These are phyloP conservation scores for Yamadazyma pseudoaaseri DNA, from an alignment of 1,139 yeast genomes.

Conservation along the genomic window DNA sequence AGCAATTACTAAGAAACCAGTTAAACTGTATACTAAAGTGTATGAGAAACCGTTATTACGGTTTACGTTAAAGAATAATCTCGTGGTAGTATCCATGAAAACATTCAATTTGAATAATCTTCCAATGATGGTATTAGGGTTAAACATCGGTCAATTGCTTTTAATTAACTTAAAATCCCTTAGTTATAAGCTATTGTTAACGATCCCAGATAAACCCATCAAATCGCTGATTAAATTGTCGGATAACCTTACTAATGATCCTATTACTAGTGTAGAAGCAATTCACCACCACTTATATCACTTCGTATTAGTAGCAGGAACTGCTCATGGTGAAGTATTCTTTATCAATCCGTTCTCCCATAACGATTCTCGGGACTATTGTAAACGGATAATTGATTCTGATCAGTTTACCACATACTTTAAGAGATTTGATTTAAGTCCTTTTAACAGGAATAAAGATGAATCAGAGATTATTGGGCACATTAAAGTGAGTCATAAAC, in stretches of 20 bases:
- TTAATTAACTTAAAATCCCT: slow-evolving; percentile 29
- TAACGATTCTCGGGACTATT: slow-evolving; percentile 17
- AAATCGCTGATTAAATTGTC: slow-evolving; percentile 10
- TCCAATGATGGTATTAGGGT: slow-evolving; percentile 34
- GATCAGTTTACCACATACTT: slow-evolving; percentile 40
- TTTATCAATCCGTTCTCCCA: slow-evolving; percentile 30
- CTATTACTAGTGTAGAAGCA: slow-evolving; percentile 35
- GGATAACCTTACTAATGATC: slow-evolving; percentile 13
- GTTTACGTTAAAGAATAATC: slow-evolving; percentile 25
- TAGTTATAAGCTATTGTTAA: slow-evolving; percentile 26
- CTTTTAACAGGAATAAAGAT: slow-evolving; percentile 16
- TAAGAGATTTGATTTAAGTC: slow-evolving; percentile 39
- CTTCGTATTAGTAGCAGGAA: slow-evolving; percentile 37
- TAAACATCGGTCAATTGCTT: slow-evolving; percentile 35
- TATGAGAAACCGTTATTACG: slow-evolving; percentile 37
- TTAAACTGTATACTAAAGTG: slow-evolving; percentile 18
- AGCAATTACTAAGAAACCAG: background rate
- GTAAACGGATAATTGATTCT: slow-evolving; percentile 28
- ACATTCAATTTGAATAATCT: slow-evolving; percentile 23
- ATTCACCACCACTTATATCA: slow-evolving; percentile 31
- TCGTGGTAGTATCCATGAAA: slow-evolving; percentile 30
- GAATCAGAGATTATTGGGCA: slow-evolving; percentile 43
- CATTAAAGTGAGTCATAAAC: slow-evolving; percentile 57
- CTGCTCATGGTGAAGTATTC: slow-evolving; percentile 41
- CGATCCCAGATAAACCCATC: slow-evolving; percentile 16